Conservation (phyloP, 2,329 filamentous ascomycete species). For the Stagonosporopsis chrysanthemi region DNA sequence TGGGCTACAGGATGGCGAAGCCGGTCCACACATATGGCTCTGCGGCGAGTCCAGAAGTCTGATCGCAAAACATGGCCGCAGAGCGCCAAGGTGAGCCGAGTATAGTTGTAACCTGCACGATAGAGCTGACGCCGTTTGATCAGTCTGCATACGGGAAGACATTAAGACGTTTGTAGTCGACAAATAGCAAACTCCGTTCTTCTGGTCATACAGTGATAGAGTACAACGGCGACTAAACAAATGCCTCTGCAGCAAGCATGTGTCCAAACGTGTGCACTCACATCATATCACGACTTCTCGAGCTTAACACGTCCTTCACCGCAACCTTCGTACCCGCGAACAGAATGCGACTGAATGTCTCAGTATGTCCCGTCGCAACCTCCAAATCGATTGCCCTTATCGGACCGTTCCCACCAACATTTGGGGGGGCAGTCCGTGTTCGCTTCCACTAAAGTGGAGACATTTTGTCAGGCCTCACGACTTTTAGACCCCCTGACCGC, state of each 20-base stretch:
- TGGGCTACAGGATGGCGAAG: constrained; percentile 58
- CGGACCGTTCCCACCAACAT: background rate
- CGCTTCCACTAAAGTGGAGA: background rate
- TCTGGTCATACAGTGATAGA: background rate
- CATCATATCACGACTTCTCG: background rate
- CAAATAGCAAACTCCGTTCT: background rate
- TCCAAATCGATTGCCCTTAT: background rate
- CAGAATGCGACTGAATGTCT: background rate
- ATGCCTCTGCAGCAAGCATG: background rate
- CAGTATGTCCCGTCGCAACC: background rate
- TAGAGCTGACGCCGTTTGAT: background rate
- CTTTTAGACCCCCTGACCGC: background rate
- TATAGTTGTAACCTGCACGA: background rate
- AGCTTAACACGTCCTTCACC: background rate
- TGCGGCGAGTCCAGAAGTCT: constrained; percentile 70
- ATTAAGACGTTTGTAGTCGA: background rate
- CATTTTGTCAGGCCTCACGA: background rate
- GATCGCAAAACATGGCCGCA: constrained; percentile 63
- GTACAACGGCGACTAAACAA: background rate
- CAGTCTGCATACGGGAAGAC: constrained; percentile 3
- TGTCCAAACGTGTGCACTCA: background rate
- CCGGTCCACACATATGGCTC: constrained; percentile 69
- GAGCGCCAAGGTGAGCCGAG: constrained; percentile 10
- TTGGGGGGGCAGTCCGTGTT: background rate
- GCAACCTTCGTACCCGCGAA: background rate